phyloP scores from a whole-genome alignment of 164 flowering plant genomes.

The Tetracentron sinense region DNA sequence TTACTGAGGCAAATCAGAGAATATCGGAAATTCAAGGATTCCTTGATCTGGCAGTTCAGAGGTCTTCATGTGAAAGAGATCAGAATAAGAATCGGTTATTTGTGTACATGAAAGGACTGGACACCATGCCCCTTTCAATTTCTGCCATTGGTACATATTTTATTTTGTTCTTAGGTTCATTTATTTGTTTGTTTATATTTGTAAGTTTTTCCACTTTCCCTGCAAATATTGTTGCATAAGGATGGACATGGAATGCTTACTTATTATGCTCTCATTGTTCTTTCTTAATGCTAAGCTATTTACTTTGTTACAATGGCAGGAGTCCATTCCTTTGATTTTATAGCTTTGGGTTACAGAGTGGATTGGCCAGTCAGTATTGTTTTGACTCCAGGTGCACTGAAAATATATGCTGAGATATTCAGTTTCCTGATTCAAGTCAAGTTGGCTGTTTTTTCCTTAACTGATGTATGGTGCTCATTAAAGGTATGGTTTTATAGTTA shows the following conservation, averaged over 20 bases:
- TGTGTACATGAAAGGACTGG: slow-evolving; percentile 54
- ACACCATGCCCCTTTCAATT: slow-evolving; percentile 32
- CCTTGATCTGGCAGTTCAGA: slow-evolving; percentile 76
- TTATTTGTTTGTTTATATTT: too few relatives aligned
- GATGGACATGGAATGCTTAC: neutral
- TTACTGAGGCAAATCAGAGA: slow-evolving; percentile 47
- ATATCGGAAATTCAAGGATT: slow-evolving; percentile 70
- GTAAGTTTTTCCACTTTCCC: neutral
- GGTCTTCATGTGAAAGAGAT: slow-evolving; percentile 88
- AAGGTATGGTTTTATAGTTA: slow-evolving; percentile 49
- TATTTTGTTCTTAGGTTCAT: too few relatives aligned
- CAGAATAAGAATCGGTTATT: slow-evolving; percentile 62
- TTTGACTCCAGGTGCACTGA: slow-evolving; percentile 62
- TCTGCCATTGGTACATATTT: slow-evolving; percentile 47
- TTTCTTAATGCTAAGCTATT: slow-evolving; percentile 1
- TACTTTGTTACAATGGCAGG: slow-evolving; percentile 40
- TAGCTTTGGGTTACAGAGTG: slow-evolving; percentile 83
- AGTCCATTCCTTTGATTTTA: slow-evolving; percentile 58
- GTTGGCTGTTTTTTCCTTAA: slow-evolving; percentile 73
- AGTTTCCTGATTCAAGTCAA: slow-evolving; percentile 77
- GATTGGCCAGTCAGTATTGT: slow-evolving; percentile 88
- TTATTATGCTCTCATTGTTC: too few relatives aligned
- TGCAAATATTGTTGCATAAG: neutral
- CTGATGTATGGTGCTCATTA: slow-evolving; percentile 73
- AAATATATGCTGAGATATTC: slow-evolving; percentile 73